Evolutionary conservation across 2,329 filamentous ascomycete species (phyloP), one percentile per base, ranked within the genome.

Genomic region (Aspergillus carbonarius): DNA sequence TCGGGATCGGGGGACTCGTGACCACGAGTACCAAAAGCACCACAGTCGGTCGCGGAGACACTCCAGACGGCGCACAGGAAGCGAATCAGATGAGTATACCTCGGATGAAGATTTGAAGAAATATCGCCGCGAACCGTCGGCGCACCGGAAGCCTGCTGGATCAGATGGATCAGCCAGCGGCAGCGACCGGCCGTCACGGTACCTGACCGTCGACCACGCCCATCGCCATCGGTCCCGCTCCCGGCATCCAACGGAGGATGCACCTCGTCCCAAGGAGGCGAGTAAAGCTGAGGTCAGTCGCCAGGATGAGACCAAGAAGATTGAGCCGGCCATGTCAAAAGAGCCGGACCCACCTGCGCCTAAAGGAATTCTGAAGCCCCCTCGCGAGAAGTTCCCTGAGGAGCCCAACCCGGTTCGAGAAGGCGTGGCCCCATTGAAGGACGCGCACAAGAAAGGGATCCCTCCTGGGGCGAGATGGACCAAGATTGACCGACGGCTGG

Each of bases 351-450:
- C 86, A 17, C 73, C 78, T 34, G 25, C 39, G 3, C 84, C 91
- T 59, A 95, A 90, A 74, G 88, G 92, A 15, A 98, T 98, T 57
- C 81, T 98, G 44, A 95, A 96, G 74, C 84, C 85, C 55, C 93
- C 93, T 0, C 92, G 87, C 15, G 82, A 83, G 25, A 89, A 89
- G 68, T 98, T 97, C 68, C 93, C 93, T 0, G 93, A 97, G 70
- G 89, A 96, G 61, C 85, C 86, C 0, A 88, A 92, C 64, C 89
- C 91, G 0, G 83, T 96, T 35, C 85, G 93, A 18, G 93, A 97
- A 73, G 93, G 93, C 15, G 93, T 96, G 6, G 92, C 93, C 1
- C 93, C 93, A n/a, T 85, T 96, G 70, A 96, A 96, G 76, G 92
- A 96, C 71, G 88, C 91, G 50, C 87, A 89, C 74, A 77, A 74